Evolutionary conservation across 1,139 yeast species (phyloP).

Genomic region (Meyerozyma smithsonii): DNA sequence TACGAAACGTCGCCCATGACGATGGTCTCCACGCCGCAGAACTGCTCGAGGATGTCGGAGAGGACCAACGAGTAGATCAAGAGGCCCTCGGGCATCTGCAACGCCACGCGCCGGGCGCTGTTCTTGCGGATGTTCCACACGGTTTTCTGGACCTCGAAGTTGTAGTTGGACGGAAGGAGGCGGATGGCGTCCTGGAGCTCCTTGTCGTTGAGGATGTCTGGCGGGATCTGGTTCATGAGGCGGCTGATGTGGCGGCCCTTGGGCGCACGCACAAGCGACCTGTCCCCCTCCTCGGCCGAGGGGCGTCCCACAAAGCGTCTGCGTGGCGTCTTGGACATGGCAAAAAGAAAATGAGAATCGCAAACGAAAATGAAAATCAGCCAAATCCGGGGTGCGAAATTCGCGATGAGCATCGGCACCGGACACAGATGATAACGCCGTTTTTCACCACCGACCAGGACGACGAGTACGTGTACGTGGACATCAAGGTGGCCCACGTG

Average conservation of each 20-base stretch:
- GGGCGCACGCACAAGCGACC: slow-evolving; percentile 4
- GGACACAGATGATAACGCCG: slow-evolving; percentile 75
- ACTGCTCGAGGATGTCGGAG: slow-evolving; percentile 87
- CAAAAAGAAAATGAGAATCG: neutral
- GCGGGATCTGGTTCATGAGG: slow-evolving; percentile 85
- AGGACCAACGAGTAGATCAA: slow-evolving; percentile 81
- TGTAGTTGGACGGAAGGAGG: slow-evolving; percentile 83
- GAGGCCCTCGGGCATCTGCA: slow-evolving; percentile 97
- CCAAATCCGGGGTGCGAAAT: slow-evolving; percentile 1
- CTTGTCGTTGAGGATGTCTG: slow-evolving; percentile 70
- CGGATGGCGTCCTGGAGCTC: slow-evolving; percentile 79
- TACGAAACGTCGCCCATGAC: slow-evolving; percentile 99
- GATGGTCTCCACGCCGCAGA: slow-evolving; percentile 79
- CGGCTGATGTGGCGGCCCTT: slow-evolving; percentile 42
- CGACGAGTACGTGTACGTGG: slow-evolving; percentile 60
- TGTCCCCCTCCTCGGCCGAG: neutral
- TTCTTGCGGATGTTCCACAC: slow-evolving; percentile 84
- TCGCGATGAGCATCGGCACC: slow-evolving; percentile 4
- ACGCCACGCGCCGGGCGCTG: slow-evolving; percentile 71
- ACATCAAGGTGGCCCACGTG: slow-evolving; percentile 56
- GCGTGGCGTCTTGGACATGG: slow-evolving; percentile 4
- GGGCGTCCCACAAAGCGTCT: slow-evolving; percentile 12
- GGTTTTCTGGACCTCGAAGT: slow-evolving; percentile 93
- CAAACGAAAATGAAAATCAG: neutral
- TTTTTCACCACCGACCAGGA: slow-evolving; percentile 72